These are phyloP conservation scores for Debaryomycetaceae sp. DNA, from an alignment of 1,139 yeast genomes.

Conservation along the genomic window DNA sequence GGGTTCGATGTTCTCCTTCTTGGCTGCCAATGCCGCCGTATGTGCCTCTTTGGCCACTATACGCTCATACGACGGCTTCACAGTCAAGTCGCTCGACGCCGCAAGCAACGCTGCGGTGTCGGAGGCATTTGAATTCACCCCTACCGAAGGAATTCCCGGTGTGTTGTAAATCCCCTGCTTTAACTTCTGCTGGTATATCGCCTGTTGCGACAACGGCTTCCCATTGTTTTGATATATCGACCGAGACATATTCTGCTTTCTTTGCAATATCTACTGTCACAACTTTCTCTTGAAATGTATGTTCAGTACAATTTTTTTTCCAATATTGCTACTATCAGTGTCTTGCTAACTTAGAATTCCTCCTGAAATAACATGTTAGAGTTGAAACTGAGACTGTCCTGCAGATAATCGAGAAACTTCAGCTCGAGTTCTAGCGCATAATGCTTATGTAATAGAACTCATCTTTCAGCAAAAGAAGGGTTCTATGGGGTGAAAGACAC, in stretches of 20 bases:
- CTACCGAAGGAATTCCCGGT: conserved; percentile 68
- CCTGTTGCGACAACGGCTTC: conserved; percentile 69
- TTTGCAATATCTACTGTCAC: not conserved
- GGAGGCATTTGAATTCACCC: conserved; percentile 67
- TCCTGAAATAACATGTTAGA: not conserved
- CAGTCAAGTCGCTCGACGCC: conserved; percentile 59
- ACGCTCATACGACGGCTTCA: conserved; percentile 61
- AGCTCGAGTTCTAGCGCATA: not conserved
- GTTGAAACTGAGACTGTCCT: not conserved
- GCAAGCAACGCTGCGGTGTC: conserved; percentile 79
- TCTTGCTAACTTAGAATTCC: not conserved
- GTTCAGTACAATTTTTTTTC: not conserved
- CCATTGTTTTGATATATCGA: conserved; percentile 66
- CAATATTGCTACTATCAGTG: not conserved
- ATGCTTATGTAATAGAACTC: not conserved
- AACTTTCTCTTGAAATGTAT: not conserved
- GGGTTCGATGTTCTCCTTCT: conserved; percentile 32
- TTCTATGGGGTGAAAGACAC: not conserved
- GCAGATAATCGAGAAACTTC: not conserved
- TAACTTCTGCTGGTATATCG: conserved; percentile 72
- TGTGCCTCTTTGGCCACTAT: conserved; percentile 64
- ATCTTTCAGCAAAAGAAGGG: not conserved
- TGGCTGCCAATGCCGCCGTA: conserved; percentile 61
- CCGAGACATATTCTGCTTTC: conserved; percentile 24
- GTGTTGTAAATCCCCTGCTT: conserved; percentile 71